These are phyloP conservation scores for Cytospora leucostoma DNA, from an alignment of 2,329 filamentous ascomycete species.

Conservation along the genomic window DNA sequence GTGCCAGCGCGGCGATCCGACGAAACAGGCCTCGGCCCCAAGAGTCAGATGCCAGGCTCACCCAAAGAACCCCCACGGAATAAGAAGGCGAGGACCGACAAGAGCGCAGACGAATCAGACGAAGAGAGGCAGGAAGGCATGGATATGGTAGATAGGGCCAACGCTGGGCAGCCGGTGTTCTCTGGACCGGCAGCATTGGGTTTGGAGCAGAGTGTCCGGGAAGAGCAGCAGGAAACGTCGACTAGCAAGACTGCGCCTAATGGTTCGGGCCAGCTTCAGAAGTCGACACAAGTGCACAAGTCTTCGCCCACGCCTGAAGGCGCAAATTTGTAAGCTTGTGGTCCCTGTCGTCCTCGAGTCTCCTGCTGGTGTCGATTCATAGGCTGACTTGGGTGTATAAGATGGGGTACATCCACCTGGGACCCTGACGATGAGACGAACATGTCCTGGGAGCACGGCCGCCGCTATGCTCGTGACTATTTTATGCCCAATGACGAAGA, in stretches of 20 bases:
- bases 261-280: constrained; percentile 5
- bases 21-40: neutral
- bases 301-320: neutral
- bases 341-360: neutral
- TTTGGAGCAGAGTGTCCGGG: constrained; percentile 1
- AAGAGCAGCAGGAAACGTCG: neutral
- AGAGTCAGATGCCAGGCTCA: neutral
- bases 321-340: constrained; percentile 2
- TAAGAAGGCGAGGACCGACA: constrained; percentile 30
- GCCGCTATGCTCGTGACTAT: constrained; percentile 28
- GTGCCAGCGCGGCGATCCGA: constrained; percentile 26
- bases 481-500: constrained; percentile 29
- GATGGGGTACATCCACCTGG: constrained; percentile 15
- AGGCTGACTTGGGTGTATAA: neutral
- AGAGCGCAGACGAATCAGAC: neutral
- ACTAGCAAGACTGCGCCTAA: neutral
- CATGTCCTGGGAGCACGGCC: constrained; percentile 23
- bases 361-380: neutral
- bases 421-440: constrained; percentile 22
- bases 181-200: constrained; percentile 15
- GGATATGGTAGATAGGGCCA: constrained; percentile 21
- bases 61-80: neutral
- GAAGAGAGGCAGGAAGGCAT: constrained; percentile 15
- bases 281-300: constrained; percentile 4
- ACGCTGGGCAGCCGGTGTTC: constrained; percentile 15